Base-by-base conservation (phyloP, 192 early-diverging fungal genomes). In the Funneliformis mosseae region DNA sequence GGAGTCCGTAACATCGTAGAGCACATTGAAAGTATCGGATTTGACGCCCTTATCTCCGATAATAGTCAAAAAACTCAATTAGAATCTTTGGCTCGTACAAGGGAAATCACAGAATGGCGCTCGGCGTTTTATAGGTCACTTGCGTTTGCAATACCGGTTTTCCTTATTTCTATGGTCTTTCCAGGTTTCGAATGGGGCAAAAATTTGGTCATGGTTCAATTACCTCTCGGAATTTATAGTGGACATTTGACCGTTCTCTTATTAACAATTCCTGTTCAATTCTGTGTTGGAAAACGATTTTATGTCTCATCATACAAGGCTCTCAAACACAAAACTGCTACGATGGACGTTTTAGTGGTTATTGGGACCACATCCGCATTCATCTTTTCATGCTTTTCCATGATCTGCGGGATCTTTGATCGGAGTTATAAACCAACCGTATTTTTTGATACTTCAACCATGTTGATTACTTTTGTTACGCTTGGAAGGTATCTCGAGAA, bases 401-500 rank as follows among this genome's bases (percentile, higher is more conserved):
- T 98, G 84, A 43, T 90, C 8, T 91, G 88, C 83, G 88, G 92
- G 0, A 74, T 96, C 16, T 83, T 92, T 67, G 45, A 77, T 0
- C 82, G 83, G 71, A 84, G 85, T 25, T 77, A 84, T 7, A 85
- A 93, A 23, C 91, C 96, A 5, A 90, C 95, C 63, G 94, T 95
- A 39, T 97, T 97, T 84, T 99, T 97, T 81, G 98, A 99, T 81
- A 97, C 98, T 1, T 91, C 92, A 6, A 91, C 93, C 23, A 96
- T 94, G 90, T 85, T 99, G 81, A 94, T 99, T 42, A 93, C 94
- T 1, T 98, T 99, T 89, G 92, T 99, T 61, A 90, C 93, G 5
- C 85, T 99, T 63, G 98, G 98, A 4, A 87, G 97, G 23, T 98
- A 95, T 83, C 84, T 99, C 38, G 97, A 98, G 81, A 98, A 98